phyloP scores from a whole-genome alignment of 2,329 filamentous ascomycete genomes.

The Epichloe typhina region DNA sequence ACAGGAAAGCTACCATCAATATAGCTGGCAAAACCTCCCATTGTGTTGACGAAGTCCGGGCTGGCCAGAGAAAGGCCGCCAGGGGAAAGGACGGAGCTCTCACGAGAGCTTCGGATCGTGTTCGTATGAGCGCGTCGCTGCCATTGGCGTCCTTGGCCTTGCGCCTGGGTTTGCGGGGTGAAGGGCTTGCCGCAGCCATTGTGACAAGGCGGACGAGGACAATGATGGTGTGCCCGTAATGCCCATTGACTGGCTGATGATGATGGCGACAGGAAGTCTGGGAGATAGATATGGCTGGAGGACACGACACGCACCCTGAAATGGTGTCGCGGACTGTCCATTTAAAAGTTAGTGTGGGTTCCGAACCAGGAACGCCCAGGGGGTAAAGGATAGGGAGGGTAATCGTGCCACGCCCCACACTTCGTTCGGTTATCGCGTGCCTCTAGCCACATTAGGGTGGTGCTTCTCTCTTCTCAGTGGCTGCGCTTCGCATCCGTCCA shows the following conservation, averaged over 20 bases:
- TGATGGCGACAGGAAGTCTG: conserved; percentile 1
- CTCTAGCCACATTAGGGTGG: too few relatives aligned
- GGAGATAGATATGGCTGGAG: not conserved
- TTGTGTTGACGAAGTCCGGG: conserved; percentile 70
- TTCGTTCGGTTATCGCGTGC: too few relatives aligned
- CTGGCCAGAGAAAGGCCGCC: conserved; percentile 88
- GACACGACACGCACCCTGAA: not conserved
- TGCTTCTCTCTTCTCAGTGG: too few relatives aligned
- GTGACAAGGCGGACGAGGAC: conserved; percentile 7
- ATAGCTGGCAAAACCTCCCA: conserved; percentile 85
- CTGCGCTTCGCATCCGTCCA: too few relatives aligned
- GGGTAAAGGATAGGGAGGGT: too few relatives aligned
- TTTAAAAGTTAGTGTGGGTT: too few relatives aligned
- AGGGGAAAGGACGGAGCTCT: conserved; percentile 70
- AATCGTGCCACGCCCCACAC: too few relatives aligned
- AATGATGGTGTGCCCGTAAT: not conserved
- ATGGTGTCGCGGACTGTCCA: too few relatives aligned
- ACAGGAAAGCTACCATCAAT: conserved; percentile 80
- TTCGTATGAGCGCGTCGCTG: conserved; percentile 20
- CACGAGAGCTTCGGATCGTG: conserved; percentile 30
- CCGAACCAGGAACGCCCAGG: too few relatives aligned
- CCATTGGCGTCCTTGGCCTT: conserved; percentile 34
- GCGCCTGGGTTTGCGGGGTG: conserved; percentile 47
- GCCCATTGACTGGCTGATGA: not conserved
- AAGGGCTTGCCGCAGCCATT: conserved; percentile 37